phyloP scores from a whole-genome alignment of 345 rosid genomes.

The Acer saccharum region DNA sequence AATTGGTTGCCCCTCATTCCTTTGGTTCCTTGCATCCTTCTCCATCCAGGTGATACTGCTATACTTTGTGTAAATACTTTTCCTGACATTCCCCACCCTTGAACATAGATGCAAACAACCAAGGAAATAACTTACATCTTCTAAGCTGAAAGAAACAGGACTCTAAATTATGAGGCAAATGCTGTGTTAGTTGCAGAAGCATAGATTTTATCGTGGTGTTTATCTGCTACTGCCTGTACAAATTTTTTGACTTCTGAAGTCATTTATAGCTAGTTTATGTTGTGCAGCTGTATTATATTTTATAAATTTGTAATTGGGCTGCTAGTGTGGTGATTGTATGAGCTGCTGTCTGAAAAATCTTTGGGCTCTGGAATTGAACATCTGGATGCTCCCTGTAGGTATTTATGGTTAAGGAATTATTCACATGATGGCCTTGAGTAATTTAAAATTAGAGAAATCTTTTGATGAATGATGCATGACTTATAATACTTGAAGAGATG shows the following conservation, averaged over 20 bases:
- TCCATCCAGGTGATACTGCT: constrained; percentile 61
- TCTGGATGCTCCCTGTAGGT: background rate
- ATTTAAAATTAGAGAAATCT: background rate
- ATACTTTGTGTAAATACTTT: constrained; percentile 11
- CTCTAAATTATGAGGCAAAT: background rate
- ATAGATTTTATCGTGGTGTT: background rate
- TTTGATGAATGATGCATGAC: background rate
- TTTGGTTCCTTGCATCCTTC: constrained; percentile 70
- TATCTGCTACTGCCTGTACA: background rate
- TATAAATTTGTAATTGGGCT: background rate
- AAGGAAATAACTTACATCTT: background rate
- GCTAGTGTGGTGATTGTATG: background rate
- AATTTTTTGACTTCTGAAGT: background rate
- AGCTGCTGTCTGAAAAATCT: background rate
- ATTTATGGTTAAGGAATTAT: background rate
- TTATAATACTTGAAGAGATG: background rate
- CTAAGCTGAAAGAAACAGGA: background rate
- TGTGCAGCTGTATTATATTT: background rate
- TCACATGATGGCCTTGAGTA: background rate
- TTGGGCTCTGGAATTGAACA: background rate
- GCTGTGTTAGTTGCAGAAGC: background rate
- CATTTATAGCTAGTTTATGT: background rate
- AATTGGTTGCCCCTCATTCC: constrained; percentile 72
- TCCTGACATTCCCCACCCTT: background rate
- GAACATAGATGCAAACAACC: background rate